phyloP scores from a whole-genome alignment of 345 rosid genomes.

The Pseudoturritis turrita region DNA sequence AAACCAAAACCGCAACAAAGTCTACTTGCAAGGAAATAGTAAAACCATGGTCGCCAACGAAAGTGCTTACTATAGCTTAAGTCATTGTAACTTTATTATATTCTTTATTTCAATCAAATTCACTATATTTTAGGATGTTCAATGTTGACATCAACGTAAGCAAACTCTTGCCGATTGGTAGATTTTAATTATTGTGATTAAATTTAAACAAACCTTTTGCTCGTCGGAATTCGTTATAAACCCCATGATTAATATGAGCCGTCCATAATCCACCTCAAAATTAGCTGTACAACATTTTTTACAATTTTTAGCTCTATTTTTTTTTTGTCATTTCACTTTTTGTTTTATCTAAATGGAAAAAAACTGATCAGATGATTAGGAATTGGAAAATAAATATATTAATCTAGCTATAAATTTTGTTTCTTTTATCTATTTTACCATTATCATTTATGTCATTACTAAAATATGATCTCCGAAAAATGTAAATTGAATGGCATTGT shows the following conservation, averaged over 20 bases:
- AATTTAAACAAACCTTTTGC: not conserved
- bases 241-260: not conserved
- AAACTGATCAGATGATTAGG: not conserved
- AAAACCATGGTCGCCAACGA: conserved; percentile 23
- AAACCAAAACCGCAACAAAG: conserved; percentile 7
- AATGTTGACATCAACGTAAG: conserved; percentile 1
- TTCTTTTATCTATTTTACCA: not conserved
- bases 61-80: not conserved
- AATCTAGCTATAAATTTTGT: not conserved
- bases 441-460: not conserved
- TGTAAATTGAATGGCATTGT: not conserved
- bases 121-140: not conserved
- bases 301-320: not conserved
- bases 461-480: not conserved
- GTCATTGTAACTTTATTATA: not conserved
- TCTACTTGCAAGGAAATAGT: conserved; percentile 1
- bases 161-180: not conserved
- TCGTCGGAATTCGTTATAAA: not conserved
- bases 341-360: not conserved
- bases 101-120: not conserved
- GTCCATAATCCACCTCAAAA: not conserved
- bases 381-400: not conserved
- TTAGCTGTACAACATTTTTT: not conserved
- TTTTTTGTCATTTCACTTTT: not conserved
- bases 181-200: not conserved